Percentiles rank a stretch among this genome's conserved stretches.
phyloP scores from a whole-genome alignment of 2,329 filamentous ascomycete genomes.

The Microdochium paspali region DNA sequence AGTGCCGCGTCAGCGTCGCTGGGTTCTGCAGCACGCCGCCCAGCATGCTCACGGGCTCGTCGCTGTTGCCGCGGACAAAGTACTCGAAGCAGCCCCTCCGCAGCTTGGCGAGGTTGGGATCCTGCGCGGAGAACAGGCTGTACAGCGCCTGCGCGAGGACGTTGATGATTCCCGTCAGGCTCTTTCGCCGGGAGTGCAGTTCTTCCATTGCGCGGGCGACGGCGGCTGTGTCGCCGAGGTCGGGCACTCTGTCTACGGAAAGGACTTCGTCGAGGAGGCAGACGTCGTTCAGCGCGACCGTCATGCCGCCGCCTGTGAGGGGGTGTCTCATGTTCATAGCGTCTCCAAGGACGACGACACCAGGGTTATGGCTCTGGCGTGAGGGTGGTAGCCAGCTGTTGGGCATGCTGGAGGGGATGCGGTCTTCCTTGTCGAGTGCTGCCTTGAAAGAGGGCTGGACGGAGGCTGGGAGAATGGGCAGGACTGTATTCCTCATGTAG shows the following conservation, averaged over 20 bases:
- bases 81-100: conserved; percentile 90
- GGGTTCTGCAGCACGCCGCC: conserved; percentile 74
- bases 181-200: conserved; percentile 86
- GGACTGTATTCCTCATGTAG: conserved; percentile 70
- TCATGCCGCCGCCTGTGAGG: conserved; percentile 95
- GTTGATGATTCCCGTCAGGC: conserved; percentile 80
- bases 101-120: conserved; percentile 65
- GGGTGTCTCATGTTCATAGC: conserved; percentile 99
- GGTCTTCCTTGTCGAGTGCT: conserved; percentile 64
- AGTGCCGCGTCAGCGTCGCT: conserved; percentile 75
- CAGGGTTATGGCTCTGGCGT: conserved; percentile 56
- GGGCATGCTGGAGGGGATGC: conserved; percentile 77
- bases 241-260: conserved; percentile 56
- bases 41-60: conserved; percentile 73
- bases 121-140: conserved; percentile 78
- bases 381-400: conserved; percentile 86
- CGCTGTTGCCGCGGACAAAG: conserved; percentile 68
- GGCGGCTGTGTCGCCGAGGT: conserved; percentile 55
- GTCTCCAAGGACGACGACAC: conserved; percentile 78
- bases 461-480: conserved; percentile 65
- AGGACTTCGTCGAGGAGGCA: conserved; percentile 69
- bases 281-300: conserved; percentile 89
- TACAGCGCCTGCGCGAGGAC: conserved; percentile 96
- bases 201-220: conserved; percentile 59
- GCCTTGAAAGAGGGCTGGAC: conserved; percentile 65